A percentile compares a stretch with the other conserved stretches of the same genome.
Evolutionary conservation across 345 rosid genomes (phyloP).

Genomic region (Pseudoturritis turrita): DNA sequence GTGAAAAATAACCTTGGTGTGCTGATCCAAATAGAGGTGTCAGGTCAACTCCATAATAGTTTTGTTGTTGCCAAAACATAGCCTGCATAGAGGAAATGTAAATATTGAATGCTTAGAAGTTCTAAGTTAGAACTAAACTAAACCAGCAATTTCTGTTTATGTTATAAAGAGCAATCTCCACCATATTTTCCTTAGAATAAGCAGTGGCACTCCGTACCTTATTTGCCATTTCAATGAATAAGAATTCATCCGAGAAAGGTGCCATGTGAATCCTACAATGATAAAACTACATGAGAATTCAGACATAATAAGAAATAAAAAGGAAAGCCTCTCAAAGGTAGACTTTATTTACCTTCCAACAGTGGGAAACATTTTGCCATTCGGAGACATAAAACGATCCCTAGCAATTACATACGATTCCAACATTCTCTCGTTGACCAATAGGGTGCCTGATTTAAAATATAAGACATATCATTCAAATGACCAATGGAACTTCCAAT

Average conservation of each 20-base stretch:
- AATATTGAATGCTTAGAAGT: background rate
- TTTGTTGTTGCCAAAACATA: slow-evolving; percentile 95
- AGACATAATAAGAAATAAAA: background rate
- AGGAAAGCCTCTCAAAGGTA: slow-evolving; percentile 1
- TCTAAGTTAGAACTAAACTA: background rate
- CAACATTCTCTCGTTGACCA: slow-evolving; percentile 97
- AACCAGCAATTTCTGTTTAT: background rate
- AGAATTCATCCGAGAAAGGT: slow-evolving; percentile 94
- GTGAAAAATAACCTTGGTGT: slow-evolving; percentile 91
- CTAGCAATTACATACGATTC: slow-evolving; percentile 97
- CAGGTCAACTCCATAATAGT: slow-evolving; percentile 87
- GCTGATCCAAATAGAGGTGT: slow-evolving; percentile 80
- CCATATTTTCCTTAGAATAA: background rate
- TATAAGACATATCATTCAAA: background rate
- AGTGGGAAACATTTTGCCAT: slow-evolving; percentile 93
- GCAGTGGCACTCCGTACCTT: slow-evolving; percentile 51
- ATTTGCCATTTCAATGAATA: slow-evolving; percentile 95
- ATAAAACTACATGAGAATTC: slow-evolving; percentile 3
- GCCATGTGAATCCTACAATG: slow-evolving; percentile 96
- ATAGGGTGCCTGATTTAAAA: slow-evolving; percentile 60
- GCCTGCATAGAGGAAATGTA: slow-evolving; percentile 48
- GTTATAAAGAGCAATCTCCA: background rate
- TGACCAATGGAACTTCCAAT: background rate
- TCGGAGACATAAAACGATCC: slow-evolving; percentile 82
- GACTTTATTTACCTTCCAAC: slow-evolving; percentile 78